A percentile compares a stretch with the other conserved stretches of the same genome.
Evolutionary conservation across 108 stramenopile species (phyloP).

Genomic region (Skeletonema marinoi): DNA sequence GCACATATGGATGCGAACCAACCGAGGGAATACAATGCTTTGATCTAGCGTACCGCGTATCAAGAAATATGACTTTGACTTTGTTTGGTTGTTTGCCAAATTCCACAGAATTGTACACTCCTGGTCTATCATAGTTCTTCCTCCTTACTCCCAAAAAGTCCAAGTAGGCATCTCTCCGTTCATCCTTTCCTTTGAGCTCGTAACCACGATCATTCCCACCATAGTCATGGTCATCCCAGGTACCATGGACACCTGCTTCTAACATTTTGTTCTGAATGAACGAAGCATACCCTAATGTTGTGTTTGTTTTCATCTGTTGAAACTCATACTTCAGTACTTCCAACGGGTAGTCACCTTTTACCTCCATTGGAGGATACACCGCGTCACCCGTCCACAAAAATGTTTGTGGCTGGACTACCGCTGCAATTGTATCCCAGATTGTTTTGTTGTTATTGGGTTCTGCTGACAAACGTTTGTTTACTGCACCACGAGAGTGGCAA

Average conservation of each 20-base stretch:
- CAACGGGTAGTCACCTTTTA: conserved; percentile 55
- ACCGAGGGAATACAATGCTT: conserved; percentile 76
- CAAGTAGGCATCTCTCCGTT: conserved; percentile 62
- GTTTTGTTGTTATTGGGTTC: conserved; percentile 8
- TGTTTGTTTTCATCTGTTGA: conserved; percentile 57
- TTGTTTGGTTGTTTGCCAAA: conserved; percentile 31
- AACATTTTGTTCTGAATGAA: conserved; percentile 20
- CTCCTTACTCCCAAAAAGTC: conserved; percentile 66
- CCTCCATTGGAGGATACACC: conserved; percentile 61
- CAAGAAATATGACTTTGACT: conserved; percentile 79
- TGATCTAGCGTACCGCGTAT: conserved; percentile 81
- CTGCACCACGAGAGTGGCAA: conserved; percentile 70
- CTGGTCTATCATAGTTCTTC: conserved; percentile 27
- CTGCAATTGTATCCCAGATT: conserved; percentile 67
- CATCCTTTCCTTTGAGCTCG: conserved; percentile 54
- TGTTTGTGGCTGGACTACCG: conserved; percentile 44
- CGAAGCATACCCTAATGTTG: conserved; percentile 66
- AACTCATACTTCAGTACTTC: conserved; percentile 59
- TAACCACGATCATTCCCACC: conserved; percentile 88
- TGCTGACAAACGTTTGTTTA: conserved; percentile 26
- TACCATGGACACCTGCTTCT: conserved; percentile 53
- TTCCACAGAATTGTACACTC: conserved; percentile 69
- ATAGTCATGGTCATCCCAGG: conserved; percentile 94
- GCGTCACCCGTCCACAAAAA: conserved; percentile 89
- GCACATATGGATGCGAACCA: conserved; percentile 42